Base-by-base conservation (phyloP, 2,329 filamentous ascomycete species). In the Hymenoscyphus fraxineus region DNA sequence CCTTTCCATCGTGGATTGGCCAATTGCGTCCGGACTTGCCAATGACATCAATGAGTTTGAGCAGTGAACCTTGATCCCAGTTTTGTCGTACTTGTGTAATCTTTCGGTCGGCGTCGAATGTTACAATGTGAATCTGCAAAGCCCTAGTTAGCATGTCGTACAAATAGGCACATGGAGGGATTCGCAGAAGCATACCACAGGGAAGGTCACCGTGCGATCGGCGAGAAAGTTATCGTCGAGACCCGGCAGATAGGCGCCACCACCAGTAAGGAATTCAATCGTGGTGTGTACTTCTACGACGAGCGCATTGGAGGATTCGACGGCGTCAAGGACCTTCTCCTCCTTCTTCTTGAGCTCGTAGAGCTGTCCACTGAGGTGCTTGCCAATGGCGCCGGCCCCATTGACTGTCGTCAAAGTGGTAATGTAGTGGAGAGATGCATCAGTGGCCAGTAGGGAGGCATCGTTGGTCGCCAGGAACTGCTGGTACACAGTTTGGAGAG, bases 31-130 rank as follows among this genome's bases (percentile, higher is more conserved):
- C 92, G 62, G 90, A 89, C 75, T 88, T 89, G 73, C 95, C 94
- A 77, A 99, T 98, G 64, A 97, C 88, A 67, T 97, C 93, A 68
- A 97, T 85, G 77, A 96, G 90, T 80, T 95, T 98, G 70, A 99
- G 85, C 51, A 99, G 85, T 62, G 92, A 90, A 66, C 88, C 93
- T 78, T 99, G 95, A 76, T 99, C 95, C 95, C 95, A 99, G 76
- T 90, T 92, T 71, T 94, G 86, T 71, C 94, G 91, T 69, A 98
- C 91, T 77, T 95, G 92, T 65, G 84, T 77, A 75, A 99, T 97
- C 80, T 92, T 93, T 76, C 87, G 85, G 58, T 89, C 78, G 69
- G 78, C 76, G 77, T 96, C 85, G 78, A 97, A 97, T 64, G 87
- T 85, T 70, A 99, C 93, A 69, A 98, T 88, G 80, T 99, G 95